Evolutionary conservation across 495 filamentous ascomycete species (phyloP).

Genomic region (Aspergillus taichungensis): DNA sequence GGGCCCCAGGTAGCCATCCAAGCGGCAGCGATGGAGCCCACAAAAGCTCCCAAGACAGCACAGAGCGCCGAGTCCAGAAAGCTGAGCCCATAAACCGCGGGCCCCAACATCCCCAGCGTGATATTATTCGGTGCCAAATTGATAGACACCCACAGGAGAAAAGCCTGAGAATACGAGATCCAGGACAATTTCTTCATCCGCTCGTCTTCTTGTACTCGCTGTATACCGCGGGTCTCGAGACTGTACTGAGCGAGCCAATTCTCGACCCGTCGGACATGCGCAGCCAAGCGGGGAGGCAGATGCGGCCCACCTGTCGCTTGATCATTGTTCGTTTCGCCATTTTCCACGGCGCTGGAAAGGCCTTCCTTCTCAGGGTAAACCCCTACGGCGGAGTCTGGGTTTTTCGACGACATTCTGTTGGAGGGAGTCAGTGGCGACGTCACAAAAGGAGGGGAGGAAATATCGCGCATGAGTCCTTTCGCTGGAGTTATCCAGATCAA

Average conservation of each 20-base stretch:
- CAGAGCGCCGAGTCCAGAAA: conserved; percentile 59
- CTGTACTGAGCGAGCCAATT: conserved; percentile 41
- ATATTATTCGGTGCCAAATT: conserved; percentile 73
- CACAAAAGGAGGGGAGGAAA: conserved; percentile 6
- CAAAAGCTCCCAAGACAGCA: conserved; percentile 52
- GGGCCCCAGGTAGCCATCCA: conserved; percentile 72
- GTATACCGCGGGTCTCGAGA: conserved; percentile 67
- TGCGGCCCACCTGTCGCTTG: conserved; percentile 11
- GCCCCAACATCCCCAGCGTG: conserved; percentile 64
- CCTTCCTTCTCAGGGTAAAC: conserved; percentile 17
- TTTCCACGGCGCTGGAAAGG: conserved; percentile 4
- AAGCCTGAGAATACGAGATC: conserved; percentile 52
- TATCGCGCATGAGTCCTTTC: conserved; percentile 49
- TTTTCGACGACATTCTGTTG: conserved; percentile 30
- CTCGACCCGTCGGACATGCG: conserved; percentile 29
- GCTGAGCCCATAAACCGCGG: conserved; percentile 57
- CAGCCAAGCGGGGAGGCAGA: conserved; percentile 21
- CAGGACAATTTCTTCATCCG: conserved; percentile 45
- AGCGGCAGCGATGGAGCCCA: conserved; percentile 51
- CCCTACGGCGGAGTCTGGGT: conserved; percentile 24
- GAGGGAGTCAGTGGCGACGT: conserved; percentile 16
- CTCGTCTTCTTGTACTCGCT: conserved; percentile 57
- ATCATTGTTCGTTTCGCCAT: conserved; percentile 14
- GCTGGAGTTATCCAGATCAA: conserved; percentile 56
- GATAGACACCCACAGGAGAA: conserved; percentile 64